phyloP scores from a whole-genome alignment of 176 grass and related monocot species.

The Aegilops sharonensis region DNA sequence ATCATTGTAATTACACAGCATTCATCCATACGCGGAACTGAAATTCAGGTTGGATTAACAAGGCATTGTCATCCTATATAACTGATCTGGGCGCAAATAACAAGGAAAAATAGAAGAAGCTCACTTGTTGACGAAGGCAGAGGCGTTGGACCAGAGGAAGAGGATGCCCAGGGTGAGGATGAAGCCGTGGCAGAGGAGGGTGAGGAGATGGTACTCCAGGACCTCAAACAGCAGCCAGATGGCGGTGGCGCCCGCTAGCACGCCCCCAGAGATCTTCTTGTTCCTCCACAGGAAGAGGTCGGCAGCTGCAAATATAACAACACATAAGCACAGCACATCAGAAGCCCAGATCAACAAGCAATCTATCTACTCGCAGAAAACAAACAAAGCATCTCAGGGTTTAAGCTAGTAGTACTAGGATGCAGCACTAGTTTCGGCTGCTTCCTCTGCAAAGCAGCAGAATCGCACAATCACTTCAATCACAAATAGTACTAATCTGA shows the following conservation, averaged over 20 bases:
- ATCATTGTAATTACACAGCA: not conserved
- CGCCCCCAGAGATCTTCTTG: conserved; percentile 73
- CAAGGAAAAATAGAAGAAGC: not conserved
- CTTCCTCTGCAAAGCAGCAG: not conserved
- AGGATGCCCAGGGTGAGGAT: conserved; percentile 66
- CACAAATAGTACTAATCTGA: not conserved
- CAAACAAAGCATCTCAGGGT: conserved; percentile 15
- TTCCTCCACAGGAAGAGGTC: conserved; percentile 98
- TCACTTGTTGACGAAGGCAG: conserved; percentile 80
- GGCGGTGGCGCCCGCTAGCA: conserved; percentile 56
- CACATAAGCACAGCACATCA: conserved; percentile 3
- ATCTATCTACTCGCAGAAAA: conserved; percentile 1
- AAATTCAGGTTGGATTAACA: not conserved
- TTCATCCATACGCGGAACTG: not conserved
- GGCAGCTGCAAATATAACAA: conserved; percentile 53
- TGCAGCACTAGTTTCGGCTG: not conserved
- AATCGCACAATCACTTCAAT: not conserved
- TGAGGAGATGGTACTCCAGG: conserved; percentile 77
- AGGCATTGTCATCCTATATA: not conserved
- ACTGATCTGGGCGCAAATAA: not conserved
- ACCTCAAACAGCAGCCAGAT: conserved; percentile 93
- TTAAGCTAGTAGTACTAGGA: not conserved
- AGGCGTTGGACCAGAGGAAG: conserved; percentile 87
- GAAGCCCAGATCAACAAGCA: not conserved
- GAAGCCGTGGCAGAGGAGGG: conserved; percentile 58